Evolutionary conservation across 2,329 filamentous ascomycete species (phyloP), one percentile per base, ranked within the genome.

Genomic region (Sporothrix schenckii): DNA sequence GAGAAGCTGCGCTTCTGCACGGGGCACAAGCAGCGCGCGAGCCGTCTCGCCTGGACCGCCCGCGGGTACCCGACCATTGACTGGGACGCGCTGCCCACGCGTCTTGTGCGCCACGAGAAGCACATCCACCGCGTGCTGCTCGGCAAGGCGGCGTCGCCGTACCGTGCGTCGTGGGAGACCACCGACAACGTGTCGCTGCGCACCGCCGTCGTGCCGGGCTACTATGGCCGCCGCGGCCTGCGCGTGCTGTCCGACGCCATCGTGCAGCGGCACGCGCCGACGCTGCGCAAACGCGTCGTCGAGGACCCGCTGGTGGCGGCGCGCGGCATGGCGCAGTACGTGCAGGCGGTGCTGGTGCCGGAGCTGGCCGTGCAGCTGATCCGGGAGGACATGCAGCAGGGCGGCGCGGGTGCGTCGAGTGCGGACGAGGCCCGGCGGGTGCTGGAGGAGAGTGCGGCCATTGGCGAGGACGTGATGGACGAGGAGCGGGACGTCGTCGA

Each of bases 171-270:
- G 14, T 81, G 91, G 56, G 83, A 84, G 69, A 79, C 21, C 6
- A n/a, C 39, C 24, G 13, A 10, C 24, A 44, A 49, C 5, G 41
- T 11, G 13, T 41, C 27, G 10, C 13, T 39, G 19, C 21, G 65
- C 7, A 67, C 85, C 87, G 71, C 88, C 84, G 66, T 81, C 87
- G 89, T 86, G 3, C 91, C 91, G 11, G 93, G 93, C 0, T 97
- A 97, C 79, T 97, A 97, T 79, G 93, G 93, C 1, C 86, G 89
- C 2, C 86, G 89, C 24, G 93, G 93, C 1, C 84, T 91, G 67
- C 87, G 87, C 65, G 80, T 86, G 67, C 92, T 97, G 85, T 91
- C 88, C 58, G 89, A 92, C 75, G 86, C 85, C 69, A 85, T 93
- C 50, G 88, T 91, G 71, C 76, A 80, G 3, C 82, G 83, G 61